Conservation (phyloP, 768 basidiomycete species). For the Pisolithus tinctorius region DNA sequence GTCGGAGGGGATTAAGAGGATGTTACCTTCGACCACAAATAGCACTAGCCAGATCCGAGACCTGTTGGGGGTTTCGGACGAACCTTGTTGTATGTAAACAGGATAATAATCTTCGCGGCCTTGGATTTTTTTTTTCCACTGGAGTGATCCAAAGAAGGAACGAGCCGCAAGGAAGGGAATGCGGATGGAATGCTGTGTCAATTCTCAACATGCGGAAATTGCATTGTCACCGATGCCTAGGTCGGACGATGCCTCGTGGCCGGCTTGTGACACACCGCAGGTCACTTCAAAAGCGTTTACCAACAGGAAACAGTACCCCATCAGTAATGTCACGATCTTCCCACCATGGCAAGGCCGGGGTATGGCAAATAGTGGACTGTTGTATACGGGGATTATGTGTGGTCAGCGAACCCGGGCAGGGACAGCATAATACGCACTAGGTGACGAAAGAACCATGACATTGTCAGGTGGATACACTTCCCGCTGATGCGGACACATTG, state of each 20-base stretch:
- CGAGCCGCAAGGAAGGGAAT: slow-evolving; percentile 12
- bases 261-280: slow-evolving; percentile 9
- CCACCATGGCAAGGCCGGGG: slow-evolving; percentile 8
- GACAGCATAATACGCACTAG: not conserved
- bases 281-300: slow-evolving; percentile 11
- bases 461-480: not conserved
- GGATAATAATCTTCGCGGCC: slow-evolving; percentile 24
- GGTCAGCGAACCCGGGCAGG: not conserved
- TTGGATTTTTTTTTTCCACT: slow-evolving; percentile 6
- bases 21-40: slow-evolving; percentile 15
- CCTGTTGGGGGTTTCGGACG: slow-evolving; percentile 12
- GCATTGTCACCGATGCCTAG: slow-evolving; percentile 14
- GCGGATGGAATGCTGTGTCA: slow-evolving; percentile 15
- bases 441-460: not conserved
- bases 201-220: slow-evolving; percentile 25
- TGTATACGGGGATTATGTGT: not conserved
- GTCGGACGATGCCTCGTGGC: slow-evolving; percentile 16
- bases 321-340: slow-evolving; percentile 10
- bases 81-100: slow-evolving; percentile 7
- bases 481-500: not conserved
- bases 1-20: slow-evolving; percentile 22
- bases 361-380: no score
- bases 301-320: slow-evolving; percentile 4
- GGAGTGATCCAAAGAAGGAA: slow-evolving; percentile 11
- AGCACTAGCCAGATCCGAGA: slow-evolving; percentile 17